Evolutionary conservation across 805 yeast genomes (phyloP).

Genomic region (Maudiozyma barnettii): DNA sequence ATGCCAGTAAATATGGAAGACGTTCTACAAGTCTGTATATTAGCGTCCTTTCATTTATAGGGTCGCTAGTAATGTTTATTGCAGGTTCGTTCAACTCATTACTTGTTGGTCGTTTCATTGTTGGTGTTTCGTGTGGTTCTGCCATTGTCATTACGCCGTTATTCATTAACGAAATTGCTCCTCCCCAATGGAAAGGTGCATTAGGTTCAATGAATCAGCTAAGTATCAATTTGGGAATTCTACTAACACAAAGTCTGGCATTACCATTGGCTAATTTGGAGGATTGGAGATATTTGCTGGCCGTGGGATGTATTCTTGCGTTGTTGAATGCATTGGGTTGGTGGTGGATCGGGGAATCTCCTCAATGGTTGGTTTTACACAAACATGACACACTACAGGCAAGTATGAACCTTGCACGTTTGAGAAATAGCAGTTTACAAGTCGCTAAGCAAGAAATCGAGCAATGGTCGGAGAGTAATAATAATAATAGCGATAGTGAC

Average conservation of each 20-base stretch:
- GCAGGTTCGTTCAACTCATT: constrained; percentile 33
- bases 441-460: constrained; percentile 17
- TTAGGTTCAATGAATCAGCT: constrained; percentile 89
- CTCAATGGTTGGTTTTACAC: constrained; percentile 58
- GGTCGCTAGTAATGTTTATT: constrained; percentile 51
- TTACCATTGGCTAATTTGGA: constrained; percentile 52
- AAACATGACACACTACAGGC: constrained; percentile 28
- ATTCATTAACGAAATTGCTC: constrained; percentile 72
- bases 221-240: constrained; percentile 74
- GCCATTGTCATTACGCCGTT: constrained; percentile 81
- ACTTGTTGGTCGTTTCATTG: constrained; percentile 63
- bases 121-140: constrained; percentile 83
- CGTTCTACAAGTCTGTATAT: constrained; percentile 43
- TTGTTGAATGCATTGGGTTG: constrained; percentile 36
- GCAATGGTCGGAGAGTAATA: constrained; percentile 12
- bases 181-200: constrained; percentile 56
- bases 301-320: constrained; percentile 52
- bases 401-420: constrained; percentile 24
- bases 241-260: constrained; percentile 70
- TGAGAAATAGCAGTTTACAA: constrained; percentile 28
- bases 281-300: constrained; percentile 65
- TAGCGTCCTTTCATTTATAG: constrained; percentile 42
- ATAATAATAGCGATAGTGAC: neutral
- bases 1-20: constrained; percentile 63
- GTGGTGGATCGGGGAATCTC: constrained; percentile 53